phyloP scores from a whole-genome alignment of 371 early-diverging fungal genomes.

The Mortierella sp. region DNA sequence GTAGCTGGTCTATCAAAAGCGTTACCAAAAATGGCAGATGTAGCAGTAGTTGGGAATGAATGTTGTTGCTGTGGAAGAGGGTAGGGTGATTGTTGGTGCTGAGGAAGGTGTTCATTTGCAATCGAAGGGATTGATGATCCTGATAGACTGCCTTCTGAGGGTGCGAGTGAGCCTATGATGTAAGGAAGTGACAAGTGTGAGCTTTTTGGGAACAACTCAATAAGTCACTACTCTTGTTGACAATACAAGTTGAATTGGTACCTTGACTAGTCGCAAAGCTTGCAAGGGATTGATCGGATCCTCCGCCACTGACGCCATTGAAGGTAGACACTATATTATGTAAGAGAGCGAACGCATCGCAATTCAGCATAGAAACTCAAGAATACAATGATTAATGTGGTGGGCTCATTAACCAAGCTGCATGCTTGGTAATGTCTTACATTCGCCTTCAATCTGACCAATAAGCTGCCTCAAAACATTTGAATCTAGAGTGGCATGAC shows the following conservation, averaged over 20 bases:
- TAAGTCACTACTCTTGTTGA: too few relatives aligned
- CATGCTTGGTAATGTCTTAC: slow-evolving; percentile 20
- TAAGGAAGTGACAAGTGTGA: too few relatives aligned
- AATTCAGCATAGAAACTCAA: slow-evolving; percentile 1
- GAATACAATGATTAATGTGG: background rate
- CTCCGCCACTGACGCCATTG: slow-evolving; percentile 20
- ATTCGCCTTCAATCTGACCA: slow-evolving; percentile 52
- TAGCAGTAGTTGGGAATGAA: slow-evolving; percentile 16
- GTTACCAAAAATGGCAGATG: slow-evolving; percentile 49
- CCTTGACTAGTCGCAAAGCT: slow-evolving; percentile 40
- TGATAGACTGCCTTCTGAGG: slow-evolving; percentile 7
- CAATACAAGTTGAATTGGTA: background rate
- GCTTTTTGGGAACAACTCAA: too few relatives aligned
- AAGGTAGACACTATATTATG: slow-evolving; percentile 22
- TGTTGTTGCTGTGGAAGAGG: slow-evolving; percentile 3
- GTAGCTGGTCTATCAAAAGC: slow-evolving; percentile 21
- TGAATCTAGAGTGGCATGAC: slow-evolving; percentile 28
- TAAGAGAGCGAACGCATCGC: background rate
- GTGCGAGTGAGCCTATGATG: slow-evolving; percentile 14
- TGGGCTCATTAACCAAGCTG: background rate
- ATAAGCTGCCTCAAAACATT: slow-evolving; percentile 48
- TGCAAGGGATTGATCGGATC: slow-evolving; percentile 19
- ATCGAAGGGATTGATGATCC: slow-evolving; percentile 12
- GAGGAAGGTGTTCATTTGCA: background rate
- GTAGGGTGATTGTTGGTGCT: background rate